These are phyloP conservation scores for Combretum micranthum DNA, from an alignment of 345 rosid genomes.

Conservation along the genomic window DNA sequence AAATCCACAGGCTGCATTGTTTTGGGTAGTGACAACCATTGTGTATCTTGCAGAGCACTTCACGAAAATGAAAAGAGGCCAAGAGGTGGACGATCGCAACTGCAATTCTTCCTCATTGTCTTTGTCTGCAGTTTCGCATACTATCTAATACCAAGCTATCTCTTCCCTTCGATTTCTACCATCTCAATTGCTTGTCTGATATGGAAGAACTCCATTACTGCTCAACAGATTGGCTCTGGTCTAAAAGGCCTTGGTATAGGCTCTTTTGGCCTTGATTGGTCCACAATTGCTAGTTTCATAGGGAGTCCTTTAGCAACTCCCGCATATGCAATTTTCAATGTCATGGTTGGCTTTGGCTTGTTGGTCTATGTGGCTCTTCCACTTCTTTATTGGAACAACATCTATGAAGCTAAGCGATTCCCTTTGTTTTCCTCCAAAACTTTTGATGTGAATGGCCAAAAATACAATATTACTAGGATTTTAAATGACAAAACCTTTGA, in stretches of 20 bases:
- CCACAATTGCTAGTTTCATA: conserved; percentile 54
- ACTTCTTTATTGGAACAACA: conserved; percentile 44
- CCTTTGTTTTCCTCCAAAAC: background rate
- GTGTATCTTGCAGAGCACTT: conserved; percentile 42
- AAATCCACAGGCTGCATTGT: background rate
- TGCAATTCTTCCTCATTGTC: conserved; percentile 57
- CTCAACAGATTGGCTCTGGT: conserved; percentile 65
- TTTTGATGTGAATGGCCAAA: background rate
- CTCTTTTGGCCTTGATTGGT: conserved; percentile 78
- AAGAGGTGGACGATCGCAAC: conserved; percentile 44
- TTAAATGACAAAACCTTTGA: background rate
- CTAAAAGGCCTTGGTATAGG: conserved; percentile 54
- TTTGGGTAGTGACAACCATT: background rate
- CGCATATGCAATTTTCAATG: conserved; percentile 53
- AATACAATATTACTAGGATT: background rate
- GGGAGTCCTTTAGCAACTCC: conserved; percentile 77
- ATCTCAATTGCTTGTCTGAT: conserved; percentile 70
- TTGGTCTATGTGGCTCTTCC: conserved; percentile 47
- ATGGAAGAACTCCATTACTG: conserved; percentile 56
- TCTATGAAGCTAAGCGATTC: conserved; percentile 8
- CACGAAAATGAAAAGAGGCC: conserved; percentile 52
- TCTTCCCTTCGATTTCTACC: conserved; percentile 58
- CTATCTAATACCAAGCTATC: conserved; percentile 59
- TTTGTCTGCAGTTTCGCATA: conserved; percentile 57
- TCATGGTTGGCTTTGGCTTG: conserved; percentile 42